A percentile compares a stretch with the other conserved stretches of the same genome.
phyloP scores from a whole-genome alignment of 2,329 filamentous ascomycete species.

The Cordyceps farinosa region DNA sequence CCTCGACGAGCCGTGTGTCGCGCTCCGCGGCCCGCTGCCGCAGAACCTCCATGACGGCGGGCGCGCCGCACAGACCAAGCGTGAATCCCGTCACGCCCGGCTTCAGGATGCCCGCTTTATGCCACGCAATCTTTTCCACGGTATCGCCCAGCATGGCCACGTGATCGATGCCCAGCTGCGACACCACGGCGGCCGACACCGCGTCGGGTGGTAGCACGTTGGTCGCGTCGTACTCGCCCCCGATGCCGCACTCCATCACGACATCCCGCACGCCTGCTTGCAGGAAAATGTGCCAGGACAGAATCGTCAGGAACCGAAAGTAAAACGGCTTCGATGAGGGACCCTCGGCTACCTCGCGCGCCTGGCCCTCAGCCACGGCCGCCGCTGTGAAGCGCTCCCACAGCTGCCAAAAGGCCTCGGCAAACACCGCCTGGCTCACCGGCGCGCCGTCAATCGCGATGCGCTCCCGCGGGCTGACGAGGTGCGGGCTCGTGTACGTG shows the following conservation, averaged over 20 bases:
- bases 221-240: slow-evolving; percentile 88
- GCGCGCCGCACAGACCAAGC: slow-evolving; percentile 27
- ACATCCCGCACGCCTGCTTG: slow-evolving; percentile 71
- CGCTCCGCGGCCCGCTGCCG: slow-evolving; percentile 57
- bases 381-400: slow-evolving; percentile 62
- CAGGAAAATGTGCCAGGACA: slow-evolving; percentile 82
- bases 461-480: slow-evolving; percentile 77
- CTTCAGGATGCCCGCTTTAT: slow-evolving; percentile 88
- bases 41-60: slow-evolving; percentile 50
- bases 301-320: slow-evolving; percentile 85
- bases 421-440: slow-evolving; percentile 65
- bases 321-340: slow-evolving; percentile 76
- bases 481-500: slow-evolving; percentile 81
- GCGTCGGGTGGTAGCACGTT: slow-evolving; percentile 67
- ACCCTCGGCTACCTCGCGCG: slow-evolving; percentile 45
- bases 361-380: slow-evolving; percentile 32
- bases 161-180: slow-evolving; percentile 83
- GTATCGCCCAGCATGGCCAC: slow-evolving; percentile 75
- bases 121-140: slow-evolving; percentile 80
- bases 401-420: slow-evolving; percentile 76
- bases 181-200: slow-evolving; percentile 69
- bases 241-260: slow-evolving; percentile 90
- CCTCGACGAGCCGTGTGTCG: slow-evolving; percentile 40
- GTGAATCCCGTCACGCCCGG: slow-evolving; percentile 42
- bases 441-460: slow-evolving; percentile 76